These are phyloP conservation scores for Hypoxylon sp. DNA, from an alignment of 2,329 filamentous ascomycete genomes.

Conservation along the genomic window DNA sequence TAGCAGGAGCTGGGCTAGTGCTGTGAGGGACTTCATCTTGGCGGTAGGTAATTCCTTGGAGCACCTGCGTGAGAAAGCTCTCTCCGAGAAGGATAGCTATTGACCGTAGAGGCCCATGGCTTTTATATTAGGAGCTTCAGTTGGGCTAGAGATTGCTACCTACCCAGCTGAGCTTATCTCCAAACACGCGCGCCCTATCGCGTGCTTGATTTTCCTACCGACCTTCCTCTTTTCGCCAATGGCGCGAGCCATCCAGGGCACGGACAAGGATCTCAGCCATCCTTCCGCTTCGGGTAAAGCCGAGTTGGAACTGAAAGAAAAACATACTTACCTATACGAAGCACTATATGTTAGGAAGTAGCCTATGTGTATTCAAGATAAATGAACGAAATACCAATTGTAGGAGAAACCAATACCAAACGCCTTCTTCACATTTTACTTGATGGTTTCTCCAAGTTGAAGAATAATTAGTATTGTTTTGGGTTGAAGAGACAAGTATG, in stretches of 20 bases:
- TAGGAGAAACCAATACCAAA: too few species aligned
- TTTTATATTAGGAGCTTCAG: constrained; percentile 14
- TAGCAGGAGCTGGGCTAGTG: constrained; percentile 42
- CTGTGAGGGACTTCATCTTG: constrained; percentile 44
- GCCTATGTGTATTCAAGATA: too few species aligned
- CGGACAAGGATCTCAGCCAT: constrained; percentile 12
- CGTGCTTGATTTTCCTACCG: constrained; percentile 25
- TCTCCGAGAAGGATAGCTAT: background rate
- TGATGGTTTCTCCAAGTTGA: too few species aligned
- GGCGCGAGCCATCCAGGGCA: constrained; percentile 8
- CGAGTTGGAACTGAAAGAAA: constrained; percentile 1
- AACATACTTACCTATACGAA: too few species aligned
- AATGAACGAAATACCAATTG: too few species aligned
- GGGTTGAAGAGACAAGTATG: too few species aligned
- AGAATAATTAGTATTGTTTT: too few species aligned
- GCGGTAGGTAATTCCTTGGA: constrained; percentile 13
- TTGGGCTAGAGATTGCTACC: constrained; percentile 12
- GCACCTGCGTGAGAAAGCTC: constrained; percentile 9
- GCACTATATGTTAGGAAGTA: too few species aligned
- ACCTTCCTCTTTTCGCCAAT: constrained; percentile 29
- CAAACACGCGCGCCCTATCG: constrained; percentile 15
- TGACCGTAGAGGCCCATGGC: constrained; percentile 3
- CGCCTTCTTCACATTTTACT: too few species aligned
- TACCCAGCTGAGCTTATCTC: constrained; percentile 25
- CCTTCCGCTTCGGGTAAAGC: constrained; percentile 29